Percentiles rank a stretch among this genome's conserved stretches.
phyloP scores from a whole-genome alignment of 2,329 filamentous ascomycete species.

The Fusarium sp. region DNA sequence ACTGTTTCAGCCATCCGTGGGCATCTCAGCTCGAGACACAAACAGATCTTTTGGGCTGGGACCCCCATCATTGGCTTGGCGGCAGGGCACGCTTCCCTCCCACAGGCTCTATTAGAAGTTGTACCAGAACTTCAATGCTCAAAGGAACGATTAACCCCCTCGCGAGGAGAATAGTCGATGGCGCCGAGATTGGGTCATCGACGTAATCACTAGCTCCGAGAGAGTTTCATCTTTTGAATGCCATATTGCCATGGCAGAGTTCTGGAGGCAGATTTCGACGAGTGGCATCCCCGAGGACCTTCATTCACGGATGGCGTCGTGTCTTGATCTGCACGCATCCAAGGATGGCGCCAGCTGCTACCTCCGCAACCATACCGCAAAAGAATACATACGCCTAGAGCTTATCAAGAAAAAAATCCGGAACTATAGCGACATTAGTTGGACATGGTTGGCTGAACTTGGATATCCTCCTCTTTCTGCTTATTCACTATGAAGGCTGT shows the following conservation, averaged over 20 bases:
- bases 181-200: not conserved
- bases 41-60: not conserved
- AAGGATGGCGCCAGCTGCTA: not conserved
- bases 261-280: not conserved
- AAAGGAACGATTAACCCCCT: too few species aligned
- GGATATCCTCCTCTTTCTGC: conserved; percentile 3
- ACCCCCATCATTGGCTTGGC: not conserved
- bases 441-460: not conserved
- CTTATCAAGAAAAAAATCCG: not conserved
- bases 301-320: not conserved
- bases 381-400: conserved; percentile 10
- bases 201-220: not conserved
- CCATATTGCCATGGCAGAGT: not conserved
- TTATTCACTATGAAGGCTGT: not conserved
- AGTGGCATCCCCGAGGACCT: not conserved
- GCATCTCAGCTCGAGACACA: not conserved
- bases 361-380: not conserved
- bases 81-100: not conserved
- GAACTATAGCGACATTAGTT: not conserved
- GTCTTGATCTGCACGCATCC: not conserved
- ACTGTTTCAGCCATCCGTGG: not conserved
- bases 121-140: not conserved
- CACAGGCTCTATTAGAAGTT: not conserved
- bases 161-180: too few species aligned
- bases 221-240: not conserved